Conservation (phyloP, 2,329 filamentous ascomycete species). For the Fusarium scirpi region DNA sequence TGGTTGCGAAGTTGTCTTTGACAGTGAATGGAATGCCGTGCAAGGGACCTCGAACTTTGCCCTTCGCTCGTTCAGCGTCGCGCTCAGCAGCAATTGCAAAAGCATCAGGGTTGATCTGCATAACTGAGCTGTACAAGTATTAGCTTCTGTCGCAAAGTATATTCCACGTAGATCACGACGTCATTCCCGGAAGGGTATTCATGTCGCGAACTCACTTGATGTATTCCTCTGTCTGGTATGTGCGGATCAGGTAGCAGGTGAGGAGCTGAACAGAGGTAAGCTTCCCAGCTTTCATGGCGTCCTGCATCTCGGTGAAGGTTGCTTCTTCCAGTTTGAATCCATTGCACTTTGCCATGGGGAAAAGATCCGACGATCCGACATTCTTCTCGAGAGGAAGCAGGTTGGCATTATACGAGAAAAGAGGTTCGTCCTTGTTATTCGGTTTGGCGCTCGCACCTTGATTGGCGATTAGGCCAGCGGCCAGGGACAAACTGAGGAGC, state of each 20-base stretch:
- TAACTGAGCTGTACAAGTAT: slow-evolving; percentile 59
- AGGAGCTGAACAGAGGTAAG: slow-evolving; percentile 70
- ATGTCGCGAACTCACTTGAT: slow-evolving; percentile 62
- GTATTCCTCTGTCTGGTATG: slow-evolving; percentile 72
- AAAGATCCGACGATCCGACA: slow-evolving; percentile 56
- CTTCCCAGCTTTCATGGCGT: slow-evolving; percentile 63
- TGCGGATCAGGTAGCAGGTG: slow-evolving; percentile 71
- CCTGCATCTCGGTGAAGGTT: slow-evolving; percentile 75
- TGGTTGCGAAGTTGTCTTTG: slow-evolving; percentile 75
- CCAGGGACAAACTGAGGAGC: slow-evolving; percentile 38
- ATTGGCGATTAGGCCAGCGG: slow-evolving; percentile 39
- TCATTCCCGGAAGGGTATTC: background rate
- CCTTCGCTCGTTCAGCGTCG: slow-evolving; percentile 69
- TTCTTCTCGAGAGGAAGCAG: slow-evolving; percentile 54
- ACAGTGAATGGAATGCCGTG: slow-evolving; percentile 82
- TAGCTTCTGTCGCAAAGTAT: background rate
- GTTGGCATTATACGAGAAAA: slow-evolving; percentile 44
- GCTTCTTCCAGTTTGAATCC: slow-evolving; percentile 74
- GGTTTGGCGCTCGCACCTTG: slow-evolving; percentile 27
- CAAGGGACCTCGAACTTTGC: slow-evolving; percentile 71
- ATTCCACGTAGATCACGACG: background rate
- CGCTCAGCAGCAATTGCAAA: slow-evolving; percentile 69
- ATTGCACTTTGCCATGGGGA: slow-evolving; percentile 73
- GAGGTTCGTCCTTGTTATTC: slow-evolving; percentile 20
- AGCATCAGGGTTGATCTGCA: slow-evolving; percentile 77